A percentile compares a stretch with the other conserved stretches of the same genome.
These are phyloP conservation scores for Mrakia gelida DNA, from an alignment of 768 basidiomycete species.

Conservation along the genomic window DNA sequence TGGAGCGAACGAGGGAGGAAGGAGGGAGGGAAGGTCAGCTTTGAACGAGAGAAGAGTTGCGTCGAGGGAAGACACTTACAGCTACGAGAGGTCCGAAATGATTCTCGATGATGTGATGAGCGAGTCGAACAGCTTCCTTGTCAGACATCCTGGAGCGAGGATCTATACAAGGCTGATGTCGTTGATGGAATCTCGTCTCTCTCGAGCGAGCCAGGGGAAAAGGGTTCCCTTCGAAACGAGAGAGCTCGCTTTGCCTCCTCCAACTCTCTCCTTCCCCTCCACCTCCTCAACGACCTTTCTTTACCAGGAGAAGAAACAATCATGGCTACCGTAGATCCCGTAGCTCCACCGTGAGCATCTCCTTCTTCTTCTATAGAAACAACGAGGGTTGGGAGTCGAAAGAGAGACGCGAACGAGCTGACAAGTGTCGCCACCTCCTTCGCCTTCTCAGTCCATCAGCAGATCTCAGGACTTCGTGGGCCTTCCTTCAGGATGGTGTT, in stretches of 20 bases:
- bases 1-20: neutral
- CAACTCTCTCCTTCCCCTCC: neutral
- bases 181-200: neutral
- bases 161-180: neutral
- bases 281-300: no score
- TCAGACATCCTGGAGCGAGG: slow-evolving; percentile 17
- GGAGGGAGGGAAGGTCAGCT: neutral
- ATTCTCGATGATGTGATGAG: slow-evolving; percentile 23
- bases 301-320: neutral
- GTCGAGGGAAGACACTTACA: slow-evolving; percentile 21
- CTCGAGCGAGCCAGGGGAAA: no score
- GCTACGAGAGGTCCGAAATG: slow-evolving; percentile 29
- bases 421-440: neutral
- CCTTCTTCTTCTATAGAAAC: neutral
- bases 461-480: slow-evolving; percentile 41
- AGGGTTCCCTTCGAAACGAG: neutral
- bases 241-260: neutral
- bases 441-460: slow-evolving; percentile 3
- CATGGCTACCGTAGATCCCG: slow-evolving; percentile 15
- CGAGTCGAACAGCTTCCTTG: slow-evolving; percentile 32
- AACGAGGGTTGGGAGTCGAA: no score
- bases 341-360: slow-evolving; percentile 19
- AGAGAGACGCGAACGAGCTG: neutral
- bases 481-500: slow-evolving; percentile 51
- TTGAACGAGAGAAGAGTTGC: neutral